Conservation (phyloP, 2,329 filamentous ascomycete genomes). For the Macrophomina tecta region DNA sequence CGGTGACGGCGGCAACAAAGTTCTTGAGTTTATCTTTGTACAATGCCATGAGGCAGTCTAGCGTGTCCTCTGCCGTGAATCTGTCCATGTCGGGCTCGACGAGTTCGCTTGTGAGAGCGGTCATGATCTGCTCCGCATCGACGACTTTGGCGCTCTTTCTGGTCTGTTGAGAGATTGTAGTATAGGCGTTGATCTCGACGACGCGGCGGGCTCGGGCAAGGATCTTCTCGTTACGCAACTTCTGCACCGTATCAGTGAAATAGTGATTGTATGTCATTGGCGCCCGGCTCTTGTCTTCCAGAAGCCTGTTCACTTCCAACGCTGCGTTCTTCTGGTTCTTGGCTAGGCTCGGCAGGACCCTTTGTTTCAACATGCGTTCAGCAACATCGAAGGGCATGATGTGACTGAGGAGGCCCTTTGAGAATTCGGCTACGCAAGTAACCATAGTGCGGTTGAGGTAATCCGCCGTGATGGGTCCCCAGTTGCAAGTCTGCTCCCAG, state of each 20-base stretch:
- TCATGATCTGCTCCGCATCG: background rate
- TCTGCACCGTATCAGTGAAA: slow-evolving; percentile 28
- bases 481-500: background rate
- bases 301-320: slow-evolving; percentile 2
- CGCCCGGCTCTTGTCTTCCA: slow-evolving; percentile 10
- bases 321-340: background rate
- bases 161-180: background rate
- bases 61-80: slow-evolving; percentile 43
- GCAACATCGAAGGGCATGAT: too few relatives aligned
- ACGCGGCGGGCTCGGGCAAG: background rate
- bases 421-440: background rate
- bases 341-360: too few relatives aligned
- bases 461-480: background rate
- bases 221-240: background rate
- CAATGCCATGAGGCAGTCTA: slow-evolving; percentile 44
- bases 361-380: too few relatives aligned
- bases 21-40: slow-evolving; percentile 48
- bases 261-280: slow-evolving; percentile 30
- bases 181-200: background rate
- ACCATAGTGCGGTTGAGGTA: background rate
- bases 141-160: background rate
- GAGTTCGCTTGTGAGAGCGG: slow-evolving; percentile 9
- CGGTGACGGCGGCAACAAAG: slow-evolving; percentile 44
- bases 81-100: slow-evolving; percentile 42
- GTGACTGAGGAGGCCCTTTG: background rate